These are phyloP conservation scores for Aspergillus mulundensis DNA, from an alignment of 495 filamentous ascomycete genomes.

Conservation along the genomic window DNA sequence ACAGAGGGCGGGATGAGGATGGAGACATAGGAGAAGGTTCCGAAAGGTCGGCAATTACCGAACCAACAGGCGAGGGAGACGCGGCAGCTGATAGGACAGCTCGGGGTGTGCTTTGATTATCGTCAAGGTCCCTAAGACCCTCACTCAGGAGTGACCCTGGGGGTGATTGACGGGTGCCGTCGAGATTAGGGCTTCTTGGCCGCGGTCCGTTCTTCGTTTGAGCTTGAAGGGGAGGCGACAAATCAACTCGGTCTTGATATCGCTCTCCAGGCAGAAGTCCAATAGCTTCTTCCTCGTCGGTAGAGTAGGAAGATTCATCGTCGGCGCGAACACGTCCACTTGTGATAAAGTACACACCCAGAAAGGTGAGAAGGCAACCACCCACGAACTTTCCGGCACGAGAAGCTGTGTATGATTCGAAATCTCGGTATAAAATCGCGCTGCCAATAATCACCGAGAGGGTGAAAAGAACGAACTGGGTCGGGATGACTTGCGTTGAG, in stretches of 20 bases:
- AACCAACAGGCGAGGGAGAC: constrained; percentile 32
- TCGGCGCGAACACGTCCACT: constrained; percentile 49
- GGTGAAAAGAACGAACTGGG: constrained; percentile 95
- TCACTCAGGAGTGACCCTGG: constrained; percentile 33
- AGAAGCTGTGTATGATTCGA: constrained; percentile 67
- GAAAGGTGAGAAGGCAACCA: constrained; percentile 85
- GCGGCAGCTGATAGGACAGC: constrained; percentile 33
- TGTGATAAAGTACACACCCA: constrained; percentile 92
- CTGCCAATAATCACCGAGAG: constrained; percentile 92
- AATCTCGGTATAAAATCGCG: constrained; percentile 89
- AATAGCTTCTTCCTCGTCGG: constrained; percentile 48
- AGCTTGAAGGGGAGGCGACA: constrained; percentile 27
- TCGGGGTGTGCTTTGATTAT: constrained; percentile 31
- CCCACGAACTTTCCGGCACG: constrained; percentile 80
- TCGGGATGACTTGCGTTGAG: constrained; percentile 94
- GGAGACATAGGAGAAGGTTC: constrained; percentile 27
- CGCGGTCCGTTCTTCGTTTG: constrained; percentile 19
- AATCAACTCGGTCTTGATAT: constrained; percentile 37
- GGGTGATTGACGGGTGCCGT: constrained; percentile 25
- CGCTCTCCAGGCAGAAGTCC: constrained; percentile 41
- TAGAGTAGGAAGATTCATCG: constrained; percentile 42
- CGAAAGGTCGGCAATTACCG: constrained; percentile 28
- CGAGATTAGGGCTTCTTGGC: constrained; percentile 15
- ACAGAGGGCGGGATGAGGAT: constrained; percentile 29
- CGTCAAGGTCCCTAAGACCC: constrained; percentile 33